Percentiles rank a stretch among this genome's conserved stretches.
These are phyloP conservation scores for Hypericum perforatum DNA, from an alignment of 345 rosid species.

Conservation along the genomic window DNA sequence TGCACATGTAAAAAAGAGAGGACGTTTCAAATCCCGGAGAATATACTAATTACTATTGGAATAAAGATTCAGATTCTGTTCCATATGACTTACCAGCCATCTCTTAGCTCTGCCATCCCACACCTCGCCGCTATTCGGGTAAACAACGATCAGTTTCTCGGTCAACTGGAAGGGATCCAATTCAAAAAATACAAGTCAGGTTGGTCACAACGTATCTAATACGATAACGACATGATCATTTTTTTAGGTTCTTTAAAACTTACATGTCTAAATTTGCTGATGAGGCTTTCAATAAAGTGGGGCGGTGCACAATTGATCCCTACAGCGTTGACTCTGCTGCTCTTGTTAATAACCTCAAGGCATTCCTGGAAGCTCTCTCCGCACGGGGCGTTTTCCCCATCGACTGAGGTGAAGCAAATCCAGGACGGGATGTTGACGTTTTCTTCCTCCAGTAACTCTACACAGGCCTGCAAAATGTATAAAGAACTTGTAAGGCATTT, in stretches of 20 bases:
- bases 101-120: conserved; percentile 83
- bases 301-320: conserved; percentile 91
- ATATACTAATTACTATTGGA: background rate
- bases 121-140: conserved; percentile 88
- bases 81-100: conserved; percentile 62
- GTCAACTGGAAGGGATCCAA: conserved; percentile 62
- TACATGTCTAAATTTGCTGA: conserved; percentile 53
- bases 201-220: background rate
- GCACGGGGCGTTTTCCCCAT: conserved; percentile 72
- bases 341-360: conserved; percentile 51
- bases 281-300: conserved; percentile 54
- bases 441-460: conserved; percentile 75
- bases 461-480: conserved; percentile 60
- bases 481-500: too few relatives aligned
- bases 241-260: background rate
- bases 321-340: conserved; percentile 46
- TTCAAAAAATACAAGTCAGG: background rate
- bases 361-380: conserved; percentile 76
- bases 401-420: conserved; percentile 80
- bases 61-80: background rate
- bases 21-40: background rate
- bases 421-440: conserved; percentile 63
- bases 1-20: conserved; percentile 17
- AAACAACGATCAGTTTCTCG: conserved; percentile 54
- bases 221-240: background rate